A percentile compares a stretch with the other conserved stretches of the same genome.
These are phyloP conservation scores for Hibiscus syriacus DNA, from an alignment of 345 rosid genomes.

Conservation along the genomic window DNA sequence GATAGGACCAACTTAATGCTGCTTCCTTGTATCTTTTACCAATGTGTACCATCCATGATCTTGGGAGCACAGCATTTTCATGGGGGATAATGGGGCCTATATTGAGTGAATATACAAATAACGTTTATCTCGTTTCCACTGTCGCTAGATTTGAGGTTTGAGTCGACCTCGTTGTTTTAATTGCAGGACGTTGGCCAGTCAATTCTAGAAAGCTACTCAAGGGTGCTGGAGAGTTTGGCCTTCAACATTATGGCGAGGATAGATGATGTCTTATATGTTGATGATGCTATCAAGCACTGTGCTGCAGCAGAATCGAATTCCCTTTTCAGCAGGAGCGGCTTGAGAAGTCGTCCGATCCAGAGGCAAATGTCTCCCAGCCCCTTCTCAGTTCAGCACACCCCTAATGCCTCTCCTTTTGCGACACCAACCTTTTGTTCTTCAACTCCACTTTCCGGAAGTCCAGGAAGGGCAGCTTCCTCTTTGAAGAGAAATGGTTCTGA, in stretches of 20 bases:
- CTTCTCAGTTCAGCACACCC: background rate
- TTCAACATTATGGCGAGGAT: conserved; percentile 93
- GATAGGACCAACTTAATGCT: background rate
- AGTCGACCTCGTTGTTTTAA: too few species aligned
- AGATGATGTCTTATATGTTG: conserved; percentile 82
- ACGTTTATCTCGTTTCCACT: background rate
- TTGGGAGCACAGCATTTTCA: conserved; percentile 6
- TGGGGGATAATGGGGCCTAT: background rate
- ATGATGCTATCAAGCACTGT: conserved; percentile 56
- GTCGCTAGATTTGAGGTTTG: too few species aligned
- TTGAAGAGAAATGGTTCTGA: background rate
- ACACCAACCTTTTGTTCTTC: background rate
- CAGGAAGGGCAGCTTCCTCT: background rate
- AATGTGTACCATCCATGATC: background rate
- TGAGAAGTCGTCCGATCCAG: conserved; percentile 33
- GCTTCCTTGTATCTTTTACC: background rate
- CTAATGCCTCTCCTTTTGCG: background rate
- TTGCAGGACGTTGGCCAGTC: conserved; percentile 94
- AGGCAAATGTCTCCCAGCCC: background rate
- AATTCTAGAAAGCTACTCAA: conserved; percentile 91
- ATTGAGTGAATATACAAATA: background rate
- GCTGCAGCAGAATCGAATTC: conserved; percentile 58
- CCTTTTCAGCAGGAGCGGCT: conserved; percentile 52
- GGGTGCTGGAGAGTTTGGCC: conserved; percentile 97
- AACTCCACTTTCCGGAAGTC: background rate